phyloP scores from a whole-genome alignment of 495 filamentous ascomycete genomes.

The Penicillium robsamsonii region DNA sequence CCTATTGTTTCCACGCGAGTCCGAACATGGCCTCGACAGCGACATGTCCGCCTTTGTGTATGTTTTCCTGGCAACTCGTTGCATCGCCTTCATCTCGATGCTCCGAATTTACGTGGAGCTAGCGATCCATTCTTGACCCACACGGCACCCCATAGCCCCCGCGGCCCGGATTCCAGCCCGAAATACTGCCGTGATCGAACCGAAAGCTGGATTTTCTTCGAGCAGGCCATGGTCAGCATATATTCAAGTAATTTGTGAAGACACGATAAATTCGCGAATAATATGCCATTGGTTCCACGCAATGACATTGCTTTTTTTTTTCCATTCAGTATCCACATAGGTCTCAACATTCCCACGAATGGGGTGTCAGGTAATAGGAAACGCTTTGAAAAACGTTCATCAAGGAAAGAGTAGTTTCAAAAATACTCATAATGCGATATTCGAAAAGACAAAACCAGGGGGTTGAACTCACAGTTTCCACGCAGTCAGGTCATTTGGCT shows the following conservation, averaged over 20 bases:
- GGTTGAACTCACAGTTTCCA: slow-evolving; percentile 3
- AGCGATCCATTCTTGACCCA: neutral
- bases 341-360: slow-evolving; percentile 10
- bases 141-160: too few relatives aligned
- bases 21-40: too few relatives aligned
- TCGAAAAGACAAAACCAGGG: neutral
- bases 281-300: neutral
- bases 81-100: too few relatives aligned
- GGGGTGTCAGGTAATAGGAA: slow-evolving; percentile 16
- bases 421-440: neutral
- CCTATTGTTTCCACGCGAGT: too few relatives aligned
- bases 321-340: slow-evolving; percentile 11
- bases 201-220: neutral
- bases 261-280: neutral
- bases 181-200: neutral
- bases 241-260: neutral
- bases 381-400: slow-evolving; percentile 12
- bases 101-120: neutral
- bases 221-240: neutral
- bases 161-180: too few relatives aligned
- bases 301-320: neutral
- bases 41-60: too few relatives aligned
- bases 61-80: too few relatives aligned
- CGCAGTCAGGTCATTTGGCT: neutral
- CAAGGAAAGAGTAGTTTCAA: neutral